Evolutionary conservation across 1,139 yeast species (phyloP).

Genomic region (Kodamaea derodonti): DNA sequence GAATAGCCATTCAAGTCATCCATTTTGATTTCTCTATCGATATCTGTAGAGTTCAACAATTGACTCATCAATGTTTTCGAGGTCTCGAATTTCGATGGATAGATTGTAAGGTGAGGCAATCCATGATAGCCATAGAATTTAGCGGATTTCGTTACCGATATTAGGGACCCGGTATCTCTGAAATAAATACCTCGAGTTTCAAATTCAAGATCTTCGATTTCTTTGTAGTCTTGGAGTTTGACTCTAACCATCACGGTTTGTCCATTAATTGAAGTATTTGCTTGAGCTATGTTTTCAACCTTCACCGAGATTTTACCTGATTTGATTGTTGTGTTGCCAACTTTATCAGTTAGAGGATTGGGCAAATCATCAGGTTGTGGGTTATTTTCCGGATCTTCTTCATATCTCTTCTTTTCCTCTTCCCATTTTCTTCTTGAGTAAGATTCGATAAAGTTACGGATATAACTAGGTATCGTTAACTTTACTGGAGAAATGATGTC

Average conservation of each 20-base stretch:
- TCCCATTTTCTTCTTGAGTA: conserved; percentile 22
- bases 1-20: conserved; percentile 39
- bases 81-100: conserved; percentile 37
- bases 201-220: conserved; percentile 42
- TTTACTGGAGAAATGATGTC: conserved; percentile 13
- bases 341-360: conserved; percentile 9
- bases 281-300: conserved; percentile 10
- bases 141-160: conserved; percentile 63
- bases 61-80: conserved; percentile 36
- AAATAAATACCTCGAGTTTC: conserved; percentile 66
- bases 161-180: conserved; percentile 62
- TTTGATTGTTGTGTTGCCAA: conserved; percentile 26
- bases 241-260: conserved; percentile 25
- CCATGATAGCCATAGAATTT: conserved; percentile 68
- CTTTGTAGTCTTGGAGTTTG: conserved; percentile 35
- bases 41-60: conserved; percentile 38
- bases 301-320: conserved; percentile 25
- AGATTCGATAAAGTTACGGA: conserved; percentile 30
- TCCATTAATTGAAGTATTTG: background rate
- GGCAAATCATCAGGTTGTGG: conserved; percentile 13
- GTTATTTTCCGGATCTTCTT: conserved; percentile 26
- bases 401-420: conserved; percentile 22
- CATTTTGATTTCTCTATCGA: conserved; percentile 29
- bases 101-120: conserved; percentile 54
- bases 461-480: conserved; percentile 41